A percentile compares a stretch with the other conserved stretches of the same genome.
phyloP scores from a whole-genome alignment of 2,329 filamentous ascomycete genomes.

The Apiospora koreana region DNA sequence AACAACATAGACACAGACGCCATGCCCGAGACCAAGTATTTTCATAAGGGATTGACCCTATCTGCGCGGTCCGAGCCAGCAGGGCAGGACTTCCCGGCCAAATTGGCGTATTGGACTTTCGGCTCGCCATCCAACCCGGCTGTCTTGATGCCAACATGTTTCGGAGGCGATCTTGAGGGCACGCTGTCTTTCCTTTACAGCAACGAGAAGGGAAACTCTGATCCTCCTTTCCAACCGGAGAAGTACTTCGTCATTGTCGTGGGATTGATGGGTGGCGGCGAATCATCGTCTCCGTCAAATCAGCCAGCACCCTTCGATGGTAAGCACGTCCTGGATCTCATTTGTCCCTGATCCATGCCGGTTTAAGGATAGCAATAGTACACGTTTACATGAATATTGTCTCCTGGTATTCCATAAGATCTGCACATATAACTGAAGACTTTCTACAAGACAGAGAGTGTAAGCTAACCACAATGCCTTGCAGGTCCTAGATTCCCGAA shows the following conservation, averaged over 20 bases:
- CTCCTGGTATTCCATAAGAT: background rate
- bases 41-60: background rate
- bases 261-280: slow-evolving; percentile 53
- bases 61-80: background rate
- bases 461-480: slow-evolving; percentile 25
- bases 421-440: background rate
- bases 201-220: background rate
- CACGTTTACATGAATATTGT: background rate
- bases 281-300: slow-evolving; percentile 56
- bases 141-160: slow-evolving; percentile 13
- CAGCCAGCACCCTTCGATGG: slow-evolving; percentile 25
- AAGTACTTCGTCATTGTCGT: slow-evolving; percentile 52
- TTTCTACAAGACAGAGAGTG: background rate
- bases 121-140: slow-evolving; percentile 11
- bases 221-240: background rate
- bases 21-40: slow-evolving; percentile 7
- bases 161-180: slow-evolving; percentile 1
- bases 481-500: slow-evolving; percentile 41
- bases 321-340: background rate
- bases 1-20: background rate
- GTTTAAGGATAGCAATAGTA: background rate
- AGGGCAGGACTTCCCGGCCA: slow-evolving; percentile 1
- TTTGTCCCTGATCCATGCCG: background rate
- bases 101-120: slow-evolving; percentile 14
- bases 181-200: slow-evolving; percentile 13